Evolutionary conservation across 192 early-diverging fungal species (phyloP).

Genomic region (Pilobolus umbonatus): DNA sequence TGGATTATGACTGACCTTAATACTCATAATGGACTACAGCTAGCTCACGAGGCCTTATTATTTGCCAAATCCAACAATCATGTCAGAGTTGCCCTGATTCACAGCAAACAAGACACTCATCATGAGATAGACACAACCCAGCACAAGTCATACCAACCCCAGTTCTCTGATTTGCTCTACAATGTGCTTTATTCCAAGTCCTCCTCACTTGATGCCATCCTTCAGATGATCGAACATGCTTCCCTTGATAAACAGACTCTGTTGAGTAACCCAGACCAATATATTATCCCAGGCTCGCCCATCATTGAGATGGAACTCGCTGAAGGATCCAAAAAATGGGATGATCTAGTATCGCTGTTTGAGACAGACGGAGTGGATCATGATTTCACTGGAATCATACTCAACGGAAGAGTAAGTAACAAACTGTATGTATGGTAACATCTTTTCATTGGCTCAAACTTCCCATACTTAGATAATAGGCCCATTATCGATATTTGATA

Average conservation of each 20-base stretch:
- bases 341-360: slow-evolving; percentile 2
- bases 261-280: neutral
- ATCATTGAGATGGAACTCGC: slow-evolving; percentile 18
- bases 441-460: slow-evolving; percentile 2
- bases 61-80: slow-evolving; percentile 31
- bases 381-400: slow-evolving; percentile 35
- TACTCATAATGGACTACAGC: slow-evolving; percentile 38
- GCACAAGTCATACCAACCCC: neutral
- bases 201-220: slow-evolving; percentile 5
- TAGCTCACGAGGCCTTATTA: slow-evolving; percentile 47
- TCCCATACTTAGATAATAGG: slow-evolving; percentile 39
- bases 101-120: slow-evolving; percentile 34
- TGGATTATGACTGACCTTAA: slow-evolving; percentile 58
- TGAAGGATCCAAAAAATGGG: slow-evolving; percentile 16
- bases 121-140: neutral
- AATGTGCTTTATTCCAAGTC: neutral
- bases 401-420: slow-evolving; percentile 58
- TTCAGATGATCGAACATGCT: too few relatives aligned
- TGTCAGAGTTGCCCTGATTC: slow-evolving; percentile 47
- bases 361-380: slow-evolving; percentile 19
- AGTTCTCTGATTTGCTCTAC: slow-evolving; percentile 18
- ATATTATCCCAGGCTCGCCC: slow-evolving; percentile 23
- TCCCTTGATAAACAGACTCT: neutral
- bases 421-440: neutral
- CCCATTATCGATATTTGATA: slow-evolving; percentile 46